A percentile compares a stretch with the other conserved stretches of the same genome.
Conservation (phyloP, 176 grass and related monocot genomes). For the Aegilops sharonensis region DNA sequence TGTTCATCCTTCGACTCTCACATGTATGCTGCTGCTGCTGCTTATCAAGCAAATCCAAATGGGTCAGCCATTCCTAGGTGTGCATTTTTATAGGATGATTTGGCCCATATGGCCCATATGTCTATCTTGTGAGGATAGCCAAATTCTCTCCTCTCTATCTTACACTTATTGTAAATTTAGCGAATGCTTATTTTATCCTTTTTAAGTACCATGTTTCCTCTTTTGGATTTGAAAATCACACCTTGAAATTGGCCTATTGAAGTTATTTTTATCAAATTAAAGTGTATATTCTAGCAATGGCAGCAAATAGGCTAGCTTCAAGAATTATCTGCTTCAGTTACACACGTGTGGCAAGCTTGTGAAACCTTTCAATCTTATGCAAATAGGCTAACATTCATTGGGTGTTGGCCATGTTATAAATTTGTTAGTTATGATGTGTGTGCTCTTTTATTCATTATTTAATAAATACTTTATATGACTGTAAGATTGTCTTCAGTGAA, state of each 20-base stretch:
- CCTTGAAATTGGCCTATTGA: not conserved
- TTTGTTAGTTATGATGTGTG: not conserved
- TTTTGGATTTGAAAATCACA: not conserved
- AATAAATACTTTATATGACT: not conserved
- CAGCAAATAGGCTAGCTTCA: not conserved
- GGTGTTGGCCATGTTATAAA: not conserved
- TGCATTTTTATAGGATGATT: not conserved
- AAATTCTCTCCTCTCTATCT: not conserved
- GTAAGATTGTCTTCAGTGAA: not conserved
- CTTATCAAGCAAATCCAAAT: not conserved
- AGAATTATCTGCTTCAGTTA: conserved; percentile 2
- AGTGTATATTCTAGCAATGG: not conserved
- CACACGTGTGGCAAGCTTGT: conserved; percentile 15
- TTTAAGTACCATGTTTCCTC: not conserved
- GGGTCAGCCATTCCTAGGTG: not conserved
- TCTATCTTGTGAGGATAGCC: not conserved
- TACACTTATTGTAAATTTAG: not conserved
- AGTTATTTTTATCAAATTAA: not conserved
- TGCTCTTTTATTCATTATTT: not conserved
- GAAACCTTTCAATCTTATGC: not conserved
- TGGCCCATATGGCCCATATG: conserved; percentile 1
- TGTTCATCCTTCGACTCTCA: not conserved
- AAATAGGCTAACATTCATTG: conserved; percentile 5
- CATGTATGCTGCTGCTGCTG: not conserved
- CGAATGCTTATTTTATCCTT: not conserved